Evolutionary conservation across 2,329 filamentous ascomycete species (phyloP).

Genomic region (Calonectria leucothoes): DNA sequence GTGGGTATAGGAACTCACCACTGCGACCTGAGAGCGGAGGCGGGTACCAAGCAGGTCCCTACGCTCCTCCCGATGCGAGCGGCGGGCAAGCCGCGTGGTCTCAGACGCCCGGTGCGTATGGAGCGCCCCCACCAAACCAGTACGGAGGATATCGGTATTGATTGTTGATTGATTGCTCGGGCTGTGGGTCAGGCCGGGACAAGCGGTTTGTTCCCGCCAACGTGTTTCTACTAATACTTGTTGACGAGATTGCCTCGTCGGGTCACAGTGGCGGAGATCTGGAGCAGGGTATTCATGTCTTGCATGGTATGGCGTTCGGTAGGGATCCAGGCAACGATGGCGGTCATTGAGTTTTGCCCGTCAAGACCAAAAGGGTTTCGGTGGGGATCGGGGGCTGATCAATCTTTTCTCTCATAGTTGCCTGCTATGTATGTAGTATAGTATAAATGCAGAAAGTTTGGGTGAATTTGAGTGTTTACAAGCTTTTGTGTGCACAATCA

Average conservation of each 20-base stretch:
- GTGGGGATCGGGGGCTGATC: constrained; percentile 12
- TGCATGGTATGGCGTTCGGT: constrained; percentile 45
- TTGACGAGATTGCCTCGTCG: constrained; percentile 2
- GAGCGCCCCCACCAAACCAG: constrained; percentile 47
- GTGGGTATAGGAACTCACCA: constrained; percentile 64
- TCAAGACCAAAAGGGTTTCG: constrained; percentile 21
- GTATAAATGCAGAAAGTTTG: constrained; percentile 16
- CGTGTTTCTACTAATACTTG: constrained; percentile 23
- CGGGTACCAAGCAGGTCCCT: constrained; percentile 43
- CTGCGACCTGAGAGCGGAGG: constrained; percentile 58
- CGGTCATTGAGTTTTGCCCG: constrained; percentile 32
- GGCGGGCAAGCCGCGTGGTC: constrained; percentile 43
- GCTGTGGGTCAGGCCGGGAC: not conserved
- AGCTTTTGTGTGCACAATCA: not conserved
- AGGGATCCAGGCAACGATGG: constrained; percentile 31
- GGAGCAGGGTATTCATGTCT: constrained; percentile 37
- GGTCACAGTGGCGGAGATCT: constrained; percentile 6
- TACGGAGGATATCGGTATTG: constrained; percentile 52
- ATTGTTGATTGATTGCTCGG: constrained; percentile 38
- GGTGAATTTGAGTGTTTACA: constrained; percentile 1
- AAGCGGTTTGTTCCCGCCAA: not conserved
- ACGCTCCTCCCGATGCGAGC: constrained; percentile 43
- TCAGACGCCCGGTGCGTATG: constrained; percentile 44
- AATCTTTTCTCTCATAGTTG: constrained; percentile 7
- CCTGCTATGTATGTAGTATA: constrained; percentile 1